Base-by-base conservation (phyloP, 768 basidiomycete genomes). In the Tylopilus rubrobrunneus region DNA sequence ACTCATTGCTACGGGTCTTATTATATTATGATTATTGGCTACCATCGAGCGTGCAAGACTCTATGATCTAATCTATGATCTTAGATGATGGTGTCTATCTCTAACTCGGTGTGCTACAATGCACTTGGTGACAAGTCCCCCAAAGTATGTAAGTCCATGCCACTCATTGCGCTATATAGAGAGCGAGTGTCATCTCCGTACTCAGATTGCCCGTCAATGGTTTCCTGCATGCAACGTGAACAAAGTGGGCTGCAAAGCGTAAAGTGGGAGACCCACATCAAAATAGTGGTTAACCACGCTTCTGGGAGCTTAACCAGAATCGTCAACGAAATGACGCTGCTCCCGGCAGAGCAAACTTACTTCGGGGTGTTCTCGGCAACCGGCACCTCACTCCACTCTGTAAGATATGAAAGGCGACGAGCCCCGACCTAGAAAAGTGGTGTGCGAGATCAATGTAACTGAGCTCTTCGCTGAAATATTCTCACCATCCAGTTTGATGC, bases 401-500 rank as follows among this genome's bases (percentile, higher is more conserved):
- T 62, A 95, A 73, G 60, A 98, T 94, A 62, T 92, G 88, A 67
- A 87, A 93, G 15, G 91, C 90, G 48, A 96, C 92, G 19, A 95
- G 75, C 42, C 92, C 92, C 23, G 92, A 91, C 89, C 86, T 88
- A 45, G 50, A 1, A 29, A 46, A 43, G 49, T 15, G 14, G 36
- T 28, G 28, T 14, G n/a, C 44, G 11, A 25, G 31, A 7, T 47
- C 42, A 47, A 43, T 6, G 15, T 21, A 19, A 9, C 27, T 8
- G 9, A 33, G 23, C 8, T 34, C 14, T 25, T 23, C 19, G 15
- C 25, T 29, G 15, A 7, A 37, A 23, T 2, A 44, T 33, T 58
- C 78, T 71, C 65, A 87, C 95, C 96, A 99, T 61, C 97, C 97
- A 56, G 95, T 98, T 71, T 99, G 97, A 73, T 99, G 97, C 6